Evolutionary conservation across 495 filamentous ascomycete species (phyloP), one percentile per base, ranked within the genome.

Genomic region (Cladorrhinum samala): DNA sequence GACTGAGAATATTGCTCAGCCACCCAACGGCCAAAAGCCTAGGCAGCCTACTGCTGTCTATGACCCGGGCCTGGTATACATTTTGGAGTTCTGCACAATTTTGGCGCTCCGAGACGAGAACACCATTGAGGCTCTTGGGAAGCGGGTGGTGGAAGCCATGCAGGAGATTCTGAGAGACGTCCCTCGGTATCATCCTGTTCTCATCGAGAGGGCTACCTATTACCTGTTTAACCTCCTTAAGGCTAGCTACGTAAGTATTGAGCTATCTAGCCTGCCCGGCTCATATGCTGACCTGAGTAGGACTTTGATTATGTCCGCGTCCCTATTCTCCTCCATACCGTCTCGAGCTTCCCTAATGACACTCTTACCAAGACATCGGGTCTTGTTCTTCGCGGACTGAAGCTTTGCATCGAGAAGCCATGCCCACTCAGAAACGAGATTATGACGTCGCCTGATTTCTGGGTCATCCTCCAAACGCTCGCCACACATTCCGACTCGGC

Each of bases 371-470:
- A 85, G 61, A 83, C 89, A 1, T 86, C 91, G 2, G 73, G 77
- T 20, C 77, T 88, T 0, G 79, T 90, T 1, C 72, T 95, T 23
- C 85, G 87, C 61, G 91, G 93, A 2, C 72, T 99, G 13, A 78
- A 81, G 23, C 74, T 85, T 17, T 97, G 93, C 61, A 83, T 92
- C 52, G 81, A 83, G 44, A 80, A 87, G 51, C 80, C 87, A 0
- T 82, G 82, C 21, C 82, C 84, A 20, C 77, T 99, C 18, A 81
- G 88, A 51, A 95, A 85, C 56, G 92, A 96, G 69, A 88, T 97
- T 55, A 91, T 92, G 62, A 91, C 88, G 17, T 96, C 92, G 21
- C 93, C 93, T 1, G 94, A 99, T 59, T 96, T 99, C 68, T 99
- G 93, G 93, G 85, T 88, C 14, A 90, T 96, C 38, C 72, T 99